Base-by-base conservation (phyloP, 2,329 filamentous ascomycete species). In the Xylogone sp. region DNA sequence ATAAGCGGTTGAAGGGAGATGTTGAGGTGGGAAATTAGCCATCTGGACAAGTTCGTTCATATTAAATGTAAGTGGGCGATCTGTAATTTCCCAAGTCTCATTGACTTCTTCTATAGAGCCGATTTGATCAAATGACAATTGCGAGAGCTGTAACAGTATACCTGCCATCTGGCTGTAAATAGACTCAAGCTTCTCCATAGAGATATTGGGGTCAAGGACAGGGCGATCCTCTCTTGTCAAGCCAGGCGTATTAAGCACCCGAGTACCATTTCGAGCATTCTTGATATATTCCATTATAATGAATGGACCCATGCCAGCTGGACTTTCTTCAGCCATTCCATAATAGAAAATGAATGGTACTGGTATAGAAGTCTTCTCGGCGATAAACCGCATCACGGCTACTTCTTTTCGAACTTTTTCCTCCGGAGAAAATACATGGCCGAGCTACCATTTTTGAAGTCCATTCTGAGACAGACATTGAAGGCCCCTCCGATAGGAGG, bases 21-120 rank as follows among this genome's bases (percentile, higher is more conserved):
- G 34, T 12, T 45, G 46, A 27, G 50, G 42, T 42, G 64, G 62
- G 29, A 59, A 53, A 31, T 55, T 52, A 13, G 60, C 58, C 42
- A 57, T 53, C 27, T 55, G 57, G 31, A 69, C 42, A 51, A 71
- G 61, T 18, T 72, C 65, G 48, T 67, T 75, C 70, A 77, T 74
- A 49, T 72, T 72, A 1, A 67, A 61, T 2, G 69, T 71, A 2
- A 76, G 50, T 2, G 72, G 72, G n/a, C 70, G 61, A 21, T 59
- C 56, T 7, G 43, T 54, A 3, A 71, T 65, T 43, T 55, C 58
- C 58, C 64, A 68, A 2, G 7, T 57, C n/a, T n/a, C n/a, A n/a
- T n/a, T n/a, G n/a, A n/a, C n/a, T n/a, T n/a, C n/a, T n/a, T n/a
- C n/a, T n/a, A n/a, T n/a, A n/a, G 49, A 51, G 1, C 49, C 49